Conservation (phyloP, 768 basidiomycete species). For the Termitomyces sp. region DNA sequence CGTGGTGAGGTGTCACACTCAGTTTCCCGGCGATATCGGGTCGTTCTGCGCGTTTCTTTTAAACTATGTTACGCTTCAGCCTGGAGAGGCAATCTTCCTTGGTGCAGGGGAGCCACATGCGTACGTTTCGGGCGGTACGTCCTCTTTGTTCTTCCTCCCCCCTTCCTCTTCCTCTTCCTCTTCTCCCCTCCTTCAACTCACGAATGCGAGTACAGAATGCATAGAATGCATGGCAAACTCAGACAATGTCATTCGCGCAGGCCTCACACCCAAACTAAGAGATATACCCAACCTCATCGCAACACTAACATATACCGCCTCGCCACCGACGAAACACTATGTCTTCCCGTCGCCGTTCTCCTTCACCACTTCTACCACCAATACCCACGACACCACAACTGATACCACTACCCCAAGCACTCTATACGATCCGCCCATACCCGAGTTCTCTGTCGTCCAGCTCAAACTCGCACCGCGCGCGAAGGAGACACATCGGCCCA, state of each 20-base stretch:
- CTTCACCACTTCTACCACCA: slow-evolving; percentile 16
- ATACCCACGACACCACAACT: slow-evolving; percentile 12
- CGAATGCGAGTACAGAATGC: slow-evolving; percentile 36
- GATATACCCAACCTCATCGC: slow-evolving; percentile 89
- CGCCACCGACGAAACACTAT: slow-evolving; percentile 63
- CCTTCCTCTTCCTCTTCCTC: not conserved
- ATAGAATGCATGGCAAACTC: slow-evolving; percentile 99
- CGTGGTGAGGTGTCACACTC: slow-evolving; percentile 55
- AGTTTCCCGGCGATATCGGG: slow-evolving; percentile 94
- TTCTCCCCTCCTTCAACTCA: not conserved
- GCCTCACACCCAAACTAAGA: slow-evolving; percentile 93
- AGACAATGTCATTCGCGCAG: slow-evolving; percentile 98
- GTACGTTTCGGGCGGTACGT: slow-evolving; percentile 86
- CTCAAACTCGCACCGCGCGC: slow-evolving; percentile 43
- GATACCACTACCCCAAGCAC: slow-evolving; percentile 26
- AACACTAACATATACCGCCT: slow-evolving; percentile 82
- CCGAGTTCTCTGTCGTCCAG: slow-evolving; percentile 87
- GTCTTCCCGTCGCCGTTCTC: slow-evolving; percentile 57
- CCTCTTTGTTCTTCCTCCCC: not conserved
- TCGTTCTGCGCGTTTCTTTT: slow-evolving; percentile 51
- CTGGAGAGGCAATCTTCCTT: slow-evolving; percentile 91
- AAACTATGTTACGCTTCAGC: slow-evolving; percentile 75
- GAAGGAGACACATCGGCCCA: slow-evolving; percentile 50
- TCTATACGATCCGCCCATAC: slow-evolving; percentile 89
- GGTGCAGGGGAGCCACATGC: slow-evolving; percentile 97